Percentiles rank a stretch among this genome's conserved stretches.
These are phyloP conservation scores for Phialocephala subalpina DNA, from an alignment of 2,329 filamentous ascomycete species.

Conservation along the genomic window DNA sequence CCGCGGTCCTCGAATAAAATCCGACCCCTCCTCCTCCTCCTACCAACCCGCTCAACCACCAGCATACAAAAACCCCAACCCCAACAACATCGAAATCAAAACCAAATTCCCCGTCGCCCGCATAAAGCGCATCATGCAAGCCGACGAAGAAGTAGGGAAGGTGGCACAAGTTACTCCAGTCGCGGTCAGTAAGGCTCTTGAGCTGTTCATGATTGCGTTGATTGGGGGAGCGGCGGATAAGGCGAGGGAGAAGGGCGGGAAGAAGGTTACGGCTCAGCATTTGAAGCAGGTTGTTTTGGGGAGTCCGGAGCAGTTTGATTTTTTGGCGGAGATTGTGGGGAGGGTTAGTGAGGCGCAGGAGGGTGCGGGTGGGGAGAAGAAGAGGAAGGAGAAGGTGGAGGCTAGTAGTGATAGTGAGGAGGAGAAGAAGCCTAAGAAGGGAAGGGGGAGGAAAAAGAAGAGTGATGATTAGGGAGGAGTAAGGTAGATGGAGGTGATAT, in stretches of 20 bases:
- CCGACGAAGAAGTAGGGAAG: slow-evolving; percentile 97
- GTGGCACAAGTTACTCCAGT: slow-evolving; percentile 97
- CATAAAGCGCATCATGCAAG: slow-evolving; percentile 99
- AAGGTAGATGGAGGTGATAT: background rate
- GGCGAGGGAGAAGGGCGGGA: slow-evolving; percentile 82
- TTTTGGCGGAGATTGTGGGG: slow-evolving; percentile 87
- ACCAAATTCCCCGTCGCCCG: slow-evolving; percentile 97
- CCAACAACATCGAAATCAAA: slow-evolving; percentile 71
- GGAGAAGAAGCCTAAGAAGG: slow-evolving; percentile 41
- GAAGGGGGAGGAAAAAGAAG: slow-evolving; percentile 39
- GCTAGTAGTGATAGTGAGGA: slow-evolving; percentile 37
- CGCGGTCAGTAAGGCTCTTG: slow-evolving; percentile 91
- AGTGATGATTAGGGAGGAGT: slow-evolving; percentile 19
- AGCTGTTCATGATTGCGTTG: slow-evolving; percentile 96
- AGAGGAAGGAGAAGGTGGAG: slow-evolving; percentile 35
- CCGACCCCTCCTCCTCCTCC: slow-evolving; percentile 22
- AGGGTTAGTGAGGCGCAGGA: slow-evolving; percentile 71
- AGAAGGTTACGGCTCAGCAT: slow-evolving; percentile 89
- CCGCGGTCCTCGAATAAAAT: slow-evolving; percentile 26
- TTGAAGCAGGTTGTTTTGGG: slow-evolving; percentile 89
- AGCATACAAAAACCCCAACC: slow-evolving; percentile 50
- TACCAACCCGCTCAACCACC: slow-evolving; percentile 5
- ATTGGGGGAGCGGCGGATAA: slow-evolving; percentile 89
- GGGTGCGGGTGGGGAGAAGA: slow-evolving; percentile 39
- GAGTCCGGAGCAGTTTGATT: slow-evolving; percentile 89